Percentiles rank a stretch among this genome's conserved stretches.
phyloP scores from a whole-genome alignment of 2,329 filamentous ascomycete genomes.

The Cladosporium sp. region DNA sequence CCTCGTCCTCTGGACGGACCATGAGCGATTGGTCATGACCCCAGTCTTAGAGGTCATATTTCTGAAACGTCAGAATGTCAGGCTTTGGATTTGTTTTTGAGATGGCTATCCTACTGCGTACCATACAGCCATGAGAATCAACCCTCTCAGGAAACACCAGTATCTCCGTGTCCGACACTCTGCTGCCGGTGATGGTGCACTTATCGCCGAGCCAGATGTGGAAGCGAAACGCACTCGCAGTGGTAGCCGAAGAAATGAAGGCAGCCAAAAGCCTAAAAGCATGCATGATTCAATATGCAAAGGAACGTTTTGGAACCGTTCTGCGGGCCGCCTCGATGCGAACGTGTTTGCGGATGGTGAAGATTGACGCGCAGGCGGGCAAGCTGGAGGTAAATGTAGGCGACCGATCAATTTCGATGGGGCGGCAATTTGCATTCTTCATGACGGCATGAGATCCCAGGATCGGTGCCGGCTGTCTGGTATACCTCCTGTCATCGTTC shows the following conservation, averaged over 20 bases:
- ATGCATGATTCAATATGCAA: background rate
- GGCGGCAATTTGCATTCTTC: constrained; percentile 1
- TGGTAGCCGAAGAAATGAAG: background rate
- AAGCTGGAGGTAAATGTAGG: constrained; percentile 4
- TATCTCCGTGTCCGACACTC: background rate
- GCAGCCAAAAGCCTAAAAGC: no score
- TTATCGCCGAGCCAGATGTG: constrained; percentile 8
- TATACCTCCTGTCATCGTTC: no score
- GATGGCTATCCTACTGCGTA: background rate
- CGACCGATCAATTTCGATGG: constrained; percentile 3
- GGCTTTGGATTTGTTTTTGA: background rate
- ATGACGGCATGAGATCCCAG: background rate
- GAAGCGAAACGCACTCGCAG: constrained; percentile 3
- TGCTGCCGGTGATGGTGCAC: constrained; percentile 4
- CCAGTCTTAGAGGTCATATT: constrained; percentile 1
- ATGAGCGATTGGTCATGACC: constrained; percentile 6
- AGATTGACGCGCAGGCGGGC: background rate
- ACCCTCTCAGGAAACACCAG: background rate
- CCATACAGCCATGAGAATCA: background rate
- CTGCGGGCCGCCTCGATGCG: background rate
- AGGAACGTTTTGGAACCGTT: background rate
- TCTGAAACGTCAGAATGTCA: background rate
- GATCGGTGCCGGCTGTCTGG: no score
- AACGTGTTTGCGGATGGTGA: background rate
- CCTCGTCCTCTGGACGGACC: background rate